phyloP scores from a whole-genome alignment of 192 early-diverging fungal genomes.

The Cladochytrium replicatum region DNA sequence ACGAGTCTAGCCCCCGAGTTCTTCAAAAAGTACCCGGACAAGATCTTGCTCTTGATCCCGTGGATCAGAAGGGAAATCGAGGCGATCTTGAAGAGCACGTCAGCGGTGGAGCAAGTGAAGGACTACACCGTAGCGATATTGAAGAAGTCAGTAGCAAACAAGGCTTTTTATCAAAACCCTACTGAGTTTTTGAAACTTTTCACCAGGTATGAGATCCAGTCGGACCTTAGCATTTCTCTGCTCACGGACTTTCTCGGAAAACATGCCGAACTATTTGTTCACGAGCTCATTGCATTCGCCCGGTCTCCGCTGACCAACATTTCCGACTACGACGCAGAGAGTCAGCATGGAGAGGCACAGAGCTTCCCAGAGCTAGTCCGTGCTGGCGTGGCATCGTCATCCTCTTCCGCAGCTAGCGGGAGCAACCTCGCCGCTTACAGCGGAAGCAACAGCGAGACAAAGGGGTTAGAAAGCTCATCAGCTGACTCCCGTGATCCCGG shows the following conservation, averaged over 20 bases:
- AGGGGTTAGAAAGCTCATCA: no score
- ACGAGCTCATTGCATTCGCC: constrained; percentile 31
- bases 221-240: constrained; percentile 17
- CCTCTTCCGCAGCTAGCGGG: no score
- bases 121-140: constrained; percentile 20
- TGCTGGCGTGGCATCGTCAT: no score
- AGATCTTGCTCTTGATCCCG: constrained; percentile 6
- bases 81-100: constrained; percentile 10
- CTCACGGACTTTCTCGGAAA: constrained; percentile 18
- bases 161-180: not conserved
- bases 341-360: no score
- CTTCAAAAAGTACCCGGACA: constrained; percentile 3
- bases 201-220: constrained; percentile 15
- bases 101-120: constrained; percentile 20
- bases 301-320: constrained; percentile 18
- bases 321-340: constrained; percentile 28
- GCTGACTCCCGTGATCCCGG: no score
- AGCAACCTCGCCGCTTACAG: no score
- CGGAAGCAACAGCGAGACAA: no score
- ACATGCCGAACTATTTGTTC: constrained; percentile 31
- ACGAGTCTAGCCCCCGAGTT: not conserved
- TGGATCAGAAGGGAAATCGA: constrained; percentile 27
- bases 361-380: no score
- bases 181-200: not conserved
- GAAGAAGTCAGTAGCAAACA: constrained; percentile 2